Percentiles rank a stretch among this genome's conserved stretches.
Evolutionary conservation across 345 rosid species (phyloP).

Genomic region (Raphanus raphanistrum): DNA sequence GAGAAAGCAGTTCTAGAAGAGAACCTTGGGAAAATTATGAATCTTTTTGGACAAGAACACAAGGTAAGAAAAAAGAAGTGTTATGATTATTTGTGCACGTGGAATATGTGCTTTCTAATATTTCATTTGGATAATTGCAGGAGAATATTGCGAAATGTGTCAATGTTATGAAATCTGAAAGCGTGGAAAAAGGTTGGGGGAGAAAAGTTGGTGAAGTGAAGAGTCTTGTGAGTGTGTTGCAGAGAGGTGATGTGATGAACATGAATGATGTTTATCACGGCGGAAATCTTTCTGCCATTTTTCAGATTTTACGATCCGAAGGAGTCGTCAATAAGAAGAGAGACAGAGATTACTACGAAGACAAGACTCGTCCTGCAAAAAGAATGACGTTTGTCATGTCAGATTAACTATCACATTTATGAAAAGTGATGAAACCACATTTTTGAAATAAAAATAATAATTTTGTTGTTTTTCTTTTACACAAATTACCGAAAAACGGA

Average conservation of each 20-base stretch:
- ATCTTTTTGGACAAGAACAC: slow-evolving; percentile 6
- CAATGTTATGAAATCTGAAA: neutral
- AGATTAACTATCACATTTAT: neutral
- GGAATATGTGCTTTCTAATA: neutral
- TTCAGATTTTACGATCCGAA: slow-evolving; percentile 32
- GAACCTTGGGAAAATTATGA: slow-evolving; percentile 9
- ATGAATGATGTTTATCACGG: slow-evolving; percentile 31
- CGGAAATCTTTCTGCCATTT: slow-evolving; percentile 42
- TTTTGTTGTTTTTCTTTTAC: neutral
- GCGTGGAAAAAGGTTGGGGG: neutral
- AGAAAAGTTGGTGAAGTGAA: neutral
- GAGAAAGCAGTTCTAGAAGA: neutral
- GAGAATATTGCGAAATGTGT: slow-evolving; percentile 13
- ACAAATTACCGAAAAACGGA: neutral
- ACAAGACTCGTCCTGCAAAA: slow-evolving; percentile 3
- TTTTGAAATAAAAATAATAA: neutral
- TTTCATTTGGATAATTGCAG: neutral
- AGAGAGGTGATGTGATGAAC: neutral
- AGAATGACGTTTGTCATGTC: slow-evolving; percentile 2
- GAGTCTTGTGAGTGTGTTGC: neutral
- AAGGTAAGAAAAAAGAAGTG: neutral
- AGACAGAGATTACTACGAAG: slow-evolving; percentile 24
- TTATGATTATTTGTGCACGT: neutral
- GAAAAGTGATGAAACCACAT: neutral
- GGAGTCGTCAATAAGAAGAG: slow-evolving; percentile 45